Evolutionary conservation across 1,284 basidiomycete genomes (phyloP), one percentile per base, ranked within the genome.

Genomic region (Microstroma glucosiphilum): DNA sequence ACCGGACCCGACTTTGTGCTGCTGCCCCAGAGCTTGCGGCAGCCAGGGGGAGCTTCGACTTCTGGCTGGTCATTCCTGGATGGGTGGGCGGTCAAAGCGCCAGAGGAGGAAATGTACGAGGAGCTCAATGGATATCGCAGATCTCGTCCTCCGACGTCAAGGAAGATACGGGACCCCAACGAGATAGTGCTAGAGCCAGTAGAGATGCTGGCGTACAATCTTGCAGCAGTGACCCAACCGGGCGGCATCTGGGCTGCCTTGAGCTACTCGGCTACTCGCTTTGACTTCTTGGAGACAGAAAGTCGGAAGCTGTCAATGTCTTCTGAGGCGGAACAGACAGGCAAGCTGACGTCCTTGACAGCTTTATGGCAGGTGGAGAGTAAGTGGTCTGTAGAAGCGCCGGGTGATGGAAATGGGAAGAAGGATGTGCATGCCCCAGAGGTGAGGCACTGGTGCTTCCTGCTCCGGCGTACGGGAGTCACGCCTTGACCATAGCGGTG

Each of bases 121-220:
- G 30, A 37, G 4, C 30, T 37, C 30, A 37, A 37, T 9, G 30
- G 3, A 3, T 4, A 9, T 37, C 30, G 30, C 30, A 37, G 30
- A 9, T 3, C 9, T 37, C 30, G 30, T 37, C 30, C 3, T 37
- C 4, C 9, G 30, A 37, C 30, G 30, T 37, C 30, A 37, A 37
- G 9, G 30, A 37, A 37, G 30, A 3, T 37, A 9, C 3, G 9
- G 9, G 30, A 37, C 9, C 30, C 30, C 30, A 9, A 37, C 30
- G 30, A 37, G 30, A 9, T 37, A 37, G 30, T 37, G 30, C 30
- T n/a, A 23, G 46, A n/a, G 46, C 46, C 46, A 7, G 46, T 48
- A n/a, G 46, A 48, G 46, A 23, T 48, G 46, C 46, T 48, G 4
- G 46, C 46, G 3, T 48, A 48, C 46, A 48, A 48, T 48, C 46